Evolutionary conservation across 768 basidiomycete genomes (phyloP), one percentile per base, ranked within the genome.

Genomic region (Russula vinacea): DNA sequence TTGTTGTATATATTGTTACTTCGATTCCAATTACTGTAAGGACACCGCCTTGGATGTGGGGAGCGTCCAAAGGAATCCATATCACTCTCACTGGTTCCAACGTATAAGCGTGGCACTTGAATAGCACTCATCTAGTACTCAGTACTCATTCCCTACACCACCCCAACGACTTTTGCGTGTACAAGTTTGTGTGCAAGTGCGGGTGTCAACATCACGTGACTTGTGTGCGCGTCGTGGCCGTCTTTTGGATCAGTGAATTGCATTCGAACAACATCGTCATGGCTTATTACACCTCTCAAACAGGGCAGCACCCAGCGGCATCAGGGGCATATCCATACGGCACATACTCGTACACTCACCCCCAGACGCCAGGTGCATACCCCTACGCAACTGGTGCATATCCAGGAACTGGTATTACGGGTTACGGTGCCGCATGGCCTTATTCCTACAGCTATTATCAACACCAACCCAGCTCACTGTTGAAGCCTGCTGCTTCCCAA

Each of bases 241-340:
- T 35, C 3, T 35, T 7, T 35, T 10, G 35, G 29, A 29, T 29
- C 29, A 10, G 13, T 14, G 9, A 22, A 42, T 17, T 29, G n/a
- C 29, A 29, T 29, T 29, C 29, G 29, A 29, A 56, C 37, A 52
- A 26, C 9, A 51, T 8, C 32, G 40, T 26, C 17, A 76, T 76
- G 75, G 73, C 75, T 1, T 73, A 76, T 62, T 75, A 76, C 39
- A 68, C 71, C 9, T 65, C 72, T 55, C 68, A 68, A 26, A 19
- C 67, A n/a, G 65, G 65, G 59, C 67, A 68, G 45, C 68, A 63
- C 35, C 66, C 66, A 0, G 33, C 79, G 33, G 74, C 84, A 0
- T 80, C 84, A 0, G 76, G 85, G 3, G 81, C 85, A 3, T 89
- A 88, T 73, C 81, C 86, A 16, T 89, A 89, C 64, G 79, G 84